Evolutionary conservation across 306 rosid species (phyloP).

Genomic region (Quercus dentata): DNA sequence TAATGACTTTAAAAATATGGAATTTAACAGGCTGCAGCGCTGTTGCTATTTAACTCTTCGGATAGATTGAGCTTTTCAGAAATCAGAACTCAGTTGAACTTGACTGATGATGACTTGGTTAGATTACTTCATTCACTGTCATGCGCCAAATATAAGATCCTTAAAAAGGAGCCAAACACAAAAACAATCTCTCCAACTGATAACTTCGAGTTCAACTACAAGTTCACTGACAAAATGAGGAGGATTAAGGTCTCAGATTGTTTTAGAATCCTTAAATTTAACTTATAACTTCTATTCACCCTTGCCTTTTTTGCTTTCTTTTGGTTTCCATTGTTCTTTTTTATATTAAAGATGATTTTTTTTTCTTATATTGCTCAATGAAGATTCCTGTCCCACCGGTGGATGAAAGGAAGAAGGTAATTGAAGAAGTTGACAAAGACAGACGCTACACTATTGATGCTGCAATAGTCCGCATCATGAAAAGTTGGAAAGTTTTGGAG

Average conservation of each 20-base stretch:
- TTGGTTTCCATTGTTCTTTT: not conserved
- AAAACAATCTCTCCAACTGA: slow-evolving; percentile 54
- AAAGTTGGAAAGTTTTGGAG: slow-evolving; percentile 68
- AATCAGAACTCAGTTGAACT: slow-evolving; percentile 71
- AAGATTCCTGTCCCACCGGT: slow-evolving; percentile 83
- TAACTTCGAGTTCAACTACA: slow-evolving; percentile 63
- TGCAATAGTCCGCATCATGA: slow-evolving; percentile 84
- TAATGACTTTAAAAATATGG: no score
- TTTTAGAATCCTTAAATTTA: not conserved
- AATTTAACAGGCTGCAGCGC: slow-evolving; percentile 62
- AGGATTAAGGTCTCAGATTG: slow-evolving; percentile 62
- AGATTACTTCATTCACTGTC: slow-evolving; percentile 81
- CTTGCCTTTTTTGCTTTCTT: not conserved
- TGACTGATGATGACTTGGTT: slow-evolving; percentile 61
- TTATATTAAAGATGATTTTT: not conserved
- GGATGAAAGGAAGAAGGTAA: slow-evolving; percentile 77
- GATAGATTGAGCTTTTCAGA: slow-evolving; percentile 76
- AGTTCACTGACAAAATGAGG: slow-evolving; percentile 78
- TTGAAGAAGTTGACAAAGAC: slow-evolving; percentile 86
- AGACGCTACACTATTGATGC: slow-evolving; percentile 88
- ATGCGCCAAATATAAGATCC: slow-evolving; percentile 80
- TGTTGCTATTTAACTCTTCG: slow-evolving; percentile 70
- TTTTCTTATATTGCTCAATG: not conserved
- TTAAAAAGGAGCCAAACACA: slow-evolving; percentile 63
- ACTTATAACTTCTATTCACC: not conserved